Percentiles rank a stretch among this genome's conserved stretches.
Conservation (phyloP, 108 stramenopile species). For the Nitzschia palea region DNA sequence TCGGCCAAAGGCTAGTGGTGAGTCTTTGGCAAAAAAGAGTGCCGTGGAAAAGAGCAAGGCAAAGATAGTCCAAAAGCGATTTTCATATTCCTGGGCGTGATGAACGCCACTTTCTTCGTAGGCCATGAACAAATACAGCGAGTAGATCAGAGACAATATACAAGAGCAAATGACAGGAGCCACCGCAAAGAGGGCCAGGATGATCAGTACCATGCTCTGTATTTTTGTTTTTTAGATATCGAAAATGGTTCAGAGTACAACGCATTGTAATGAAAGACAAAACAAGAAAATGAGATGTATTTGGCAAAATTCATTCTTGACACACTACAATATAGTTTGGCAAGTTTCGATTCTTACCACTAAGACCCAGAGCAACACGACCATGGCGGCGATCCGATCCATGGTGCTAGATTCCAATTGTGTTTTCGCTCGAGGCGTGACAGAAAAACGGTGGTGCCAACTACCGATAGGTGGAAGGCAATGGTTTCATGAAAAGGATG, state of each 20-base stretch:
- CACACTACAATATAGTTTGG: too few species aligned
- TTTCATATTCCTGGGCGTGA: slow-evolving; percentile 92
- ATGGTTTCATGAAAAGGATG: too few species aligned
- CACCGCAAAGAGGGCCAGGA: slow-evolving; percentile 77
- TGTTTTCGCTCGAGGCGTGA: too few species aligned
- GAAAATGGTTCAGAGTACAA: too few species aligned
- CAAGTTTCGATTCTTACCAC: slow-evolving; percentile 55
- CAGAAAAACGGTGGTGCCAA: too few species aligned
- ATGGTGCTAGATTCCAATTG: too few species aligned
- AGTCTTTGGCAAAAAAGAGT: slow-evolving; percentile 83
- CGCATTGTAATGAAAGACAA: too few species aligned
- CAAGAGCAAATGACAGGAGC: slow-evolving; percentile 81
- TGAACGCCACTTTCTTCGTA: slow-evolving; percentile 81
- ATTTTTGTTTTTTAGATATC: too few species aligned
- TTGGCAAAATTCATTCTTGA: too few species aligned
- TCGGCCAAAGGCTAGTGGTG: slow-evolving; percentile 70
- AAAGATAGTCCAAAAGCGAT: slow-evolving; percentile 93
- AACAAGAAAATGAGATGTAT: too few species aligned
- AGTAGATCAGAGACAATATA: slow-evolving; percentile 71
- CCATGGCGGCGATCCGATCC: slow-evolving; percentile 85
- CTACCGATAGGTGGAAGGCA: too few species aligned
- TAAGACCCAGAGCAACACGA: slow-evolving; percentile 69
- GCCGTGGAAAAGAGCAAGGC: slow-evolving; percentile 75
- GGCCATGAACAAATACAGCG: slow-evolving; percentile 78
- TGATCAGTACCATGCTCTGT: slow-evolving; percentile 55